Evolutionary conservation across 1,139 yeast genomes (phyloP).

Genomic region (Hyphopichia wangnamkhiaoensis): DNA sequence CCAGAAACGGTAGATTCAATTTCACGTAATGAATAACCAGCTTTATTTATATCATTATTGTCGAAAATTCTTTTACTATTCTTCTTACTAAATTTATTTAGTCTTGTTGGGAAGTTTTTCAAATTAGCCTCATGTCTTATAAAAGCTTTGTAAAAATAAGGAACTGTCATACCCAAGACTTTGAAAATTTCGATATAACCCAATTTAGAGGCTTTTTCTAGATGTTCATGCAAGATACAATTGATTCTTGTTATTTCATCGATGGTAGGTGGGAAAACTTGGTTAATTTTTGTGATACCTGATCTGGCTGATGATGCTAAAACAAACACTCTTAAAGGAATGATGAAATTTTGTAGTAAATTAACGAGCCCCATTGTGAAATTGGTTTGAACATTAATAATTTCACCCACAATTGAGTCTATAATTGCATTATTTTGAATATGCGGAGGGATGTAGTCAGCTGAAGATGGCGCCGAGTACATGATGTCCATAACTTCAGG

Average conservation of each 20-base stretch:
- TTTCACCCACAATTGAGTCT: constrained; percentile 61
- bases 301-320: constrained; percentile 49
- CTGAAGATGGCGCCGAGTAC: constrained; percentile 52
- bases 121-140: constrained; percentile 87
- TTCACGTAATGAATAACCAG: constrained; percentile 52
- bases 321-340: constrained; percentile 75
- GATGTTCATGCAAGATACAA: constrained; percentile 76
- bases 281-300: constrained; percentile 65
- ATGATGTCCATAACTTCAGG: constrained; percentile 80
- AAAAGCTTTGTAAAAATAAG: constrained; percentile 89
- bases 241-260: constrained; percentile 91
- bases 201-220: constrained; percentile 62
- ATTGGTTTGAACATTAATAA: constrained; percentile 69
- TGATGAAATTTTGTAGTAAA: constrained; percentile 73
- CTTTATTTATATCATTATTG: constrained; percentile 26
- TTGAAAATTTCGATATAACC: constrained; percentile 75
- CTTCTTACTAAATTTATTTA: constrained; percentile 51
- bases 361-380: constrained; percentile 71
- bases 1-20: constrained; percentile 73
- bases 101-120: constrained; percentile 28
- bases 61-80: constrained; percentile 48
- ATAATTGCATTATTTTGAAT: constrained; percentile 18
- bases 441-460: constrained; percentile 13
- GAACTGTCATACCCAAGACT: constrained; percentile 78
- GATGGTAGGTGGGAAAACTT: constrained; percentile 88